Evolutionary conservation across 2,329 filamentous ascomycete genomes (phyloP).

Genomic region (Diaporthe caulivora): DNA sequence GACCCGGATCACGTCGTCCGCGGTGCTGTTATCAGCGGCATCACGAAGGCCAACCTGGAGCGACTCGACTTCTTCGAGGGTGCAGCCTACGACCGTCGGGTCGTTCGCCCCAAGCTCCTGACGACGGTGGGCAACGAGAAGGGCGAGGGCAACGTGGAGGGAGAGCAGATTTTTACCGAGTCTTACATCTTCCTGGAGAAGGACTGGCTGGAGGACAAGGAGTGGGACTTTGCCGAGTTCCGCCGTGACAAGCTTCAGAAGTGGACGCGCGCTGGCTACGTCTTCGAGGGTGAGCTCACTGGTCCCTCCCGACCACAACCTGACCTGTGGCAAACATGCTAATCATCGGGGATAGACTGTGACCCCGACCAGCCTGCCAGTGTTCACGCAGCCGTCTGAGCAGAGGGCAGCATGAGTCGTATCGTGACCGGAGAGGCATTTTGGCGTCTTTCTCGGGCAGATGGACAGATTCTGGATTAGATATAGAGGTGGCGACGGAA

Average conservation of each 20-base stretch:
- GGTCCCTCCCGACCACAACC: not conserved
- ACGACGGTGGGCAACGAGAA: slow-evolving; percentile 51
- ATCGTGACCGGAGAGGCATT: not conserved
- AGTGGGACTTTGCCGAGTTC: slow-evolving; percentile 93
- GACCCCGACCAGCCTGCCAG: slow-evolving; percentile 42
- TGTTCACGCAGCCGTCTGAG: slow-evolving; percentile 36
- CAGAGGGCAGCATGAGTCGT: not conserved
- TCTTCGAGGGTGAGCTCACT: slow-evolving; percentile 55
- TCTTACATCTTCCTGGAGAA: slow-evolving; percentile 74
- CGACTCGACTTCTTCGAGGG: slow-evolving; percentile 89
- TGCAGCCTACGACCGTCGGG: slow-evolving; percentile 72
- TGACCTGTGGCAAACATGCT: slow-evolving; percentile 4
- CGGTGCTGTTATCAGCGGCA: slow-evolving; percentile 81
- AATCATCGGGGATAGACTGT: slow-evolving; percentile 37
- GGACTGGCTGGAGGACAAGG: slow-evolving; percentile 72
- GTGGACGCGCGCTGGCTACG: slow-evolving; percentile 66
- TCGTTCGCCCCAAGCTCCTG: slow-evolving; percentile 66
- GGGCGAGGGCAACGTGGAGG: slow-evolving; percentile 56
- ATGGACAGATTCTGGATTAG: not conserved
- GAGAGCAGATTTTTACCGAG: slow-evolving; percentile 64
- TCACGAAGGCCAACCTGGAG: slow-evolving; percentile 81
- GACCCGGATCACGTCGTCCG: slow-evolving; percentile 71
- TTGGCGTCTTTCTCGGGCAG: not conserved
- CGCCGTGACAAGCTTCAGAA: slow-evolving; percentile 75
- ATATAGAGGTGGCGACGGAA: slow-evolving; percentile 16